These are phyloP conservation scores for Boletus coccyginus DNA, from an alignment of 768 basidiomycete species.

Conservation along the genomic window DNA sequence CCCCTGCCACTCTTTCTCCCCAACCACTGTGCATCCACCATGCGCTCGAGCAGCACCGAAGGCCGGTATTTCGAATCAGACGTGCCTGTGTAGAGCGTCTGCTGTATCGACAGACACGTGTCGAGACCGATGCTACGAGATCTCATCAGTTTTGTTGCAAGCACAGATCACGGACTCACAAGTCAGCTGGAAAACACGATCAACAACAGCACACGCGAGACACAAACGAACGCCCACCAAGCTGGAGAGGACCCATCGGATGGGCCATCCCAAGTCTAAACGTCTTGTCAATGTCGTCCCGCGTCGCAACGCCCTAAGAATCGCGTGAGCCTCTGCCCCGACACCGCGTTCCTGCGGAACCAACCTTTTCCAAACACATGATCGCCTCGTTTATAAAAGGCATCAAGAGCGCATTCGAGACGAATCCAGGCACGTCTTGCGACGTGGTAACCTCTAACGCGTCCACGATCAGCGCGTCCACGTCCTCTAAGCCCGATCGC, in stretches of 20 bases:
- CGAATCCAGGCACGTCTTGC: constrained; percentile 91
- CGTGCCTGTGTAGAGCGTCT: constrained; percentile 84
- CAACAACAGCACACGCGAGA: background rate
- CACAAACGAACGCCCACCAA: constrained; percentile 45
- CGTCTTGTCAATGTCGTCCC: constrained; percentile 95
- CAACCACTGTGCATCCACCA: constrained; percentile 96
- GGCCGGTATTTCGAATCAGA: constrained; percentile 96
- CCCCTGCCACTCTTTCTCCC: constrained; percentile 93
- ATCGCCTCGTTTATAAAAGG: constrained; percentile 98
- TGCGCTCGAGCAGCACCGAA: constrained; percentile 81
- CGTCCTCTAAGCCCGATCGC: background rate
- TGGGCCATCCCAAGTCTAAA: constrained; percentile 92
- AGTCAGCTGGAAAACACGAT: constrained; percentile 24
- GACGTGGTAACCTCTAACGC: constrained; percentile 83
- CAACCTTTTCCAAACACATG: constrained; percentile 86
- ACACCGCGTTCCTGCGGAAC: background rate
- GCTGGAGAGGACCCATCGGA: constrained; percentile 91
- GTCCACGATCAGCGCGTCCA: background rate
- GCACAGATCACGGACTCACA: constrained; percentile 20
- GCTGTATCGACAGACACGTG: constrained; percentile 91
- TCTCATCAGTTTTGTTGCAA: background rate
- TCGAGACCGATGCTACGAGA: constrained; percentile 85
- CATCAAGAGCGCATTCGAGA: constrained; percentile 94
- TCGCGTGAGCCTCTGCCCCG: background rate
- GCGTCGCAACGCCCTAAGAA: constrained; percentile 77